Conservation (phyloP, 768 basidiomycete genomes). For the Boletus vermiculosoides region DNA sequence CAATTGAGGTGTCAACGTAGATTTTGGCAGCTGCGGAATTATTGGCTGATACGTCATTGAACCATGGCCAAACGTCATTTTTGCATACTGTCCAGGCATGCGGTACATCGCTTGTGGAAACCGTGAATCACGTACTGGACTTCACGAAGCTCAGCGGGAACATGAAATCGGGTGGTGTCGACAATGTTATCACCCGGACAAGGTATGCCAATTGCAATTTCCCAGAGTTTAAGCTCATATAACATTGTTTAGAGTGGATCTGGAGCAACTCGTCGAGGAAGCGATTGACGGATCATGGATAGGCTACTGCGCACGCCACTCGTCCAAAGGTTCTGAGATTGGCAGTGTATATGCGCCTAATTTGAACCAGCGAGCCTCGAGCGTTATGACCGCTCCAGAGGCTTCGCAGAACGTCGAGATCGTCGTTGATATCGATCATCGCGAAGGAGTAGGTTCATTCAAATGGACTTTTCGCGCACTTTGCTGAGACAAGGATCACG, state of each 20-base stretch:
- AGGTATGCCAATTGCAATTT: constrained; percentile 43
- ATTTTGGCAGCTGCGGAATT: constrained; percentile 91
- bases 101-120: constrained; percentile 93
- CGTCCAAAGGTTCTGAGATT: constrained; percentile 72
- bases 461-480: not conserved
- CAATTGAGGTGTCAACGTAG: constrained; percentile 33
- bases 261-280: constrained; percentile 82
- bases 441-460: constrained; percentile 52
- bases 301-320: constrained; percentile 79
- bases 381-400: constrained; percentile 36
- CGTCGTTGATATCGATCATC: constrained; percentile 79
- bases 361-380: constrained; percentile 43
- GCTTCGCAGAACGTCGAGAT: constrained; percentile 68
- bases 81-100: constrained; percentile 93
- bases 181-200: constrained; percentile 69
- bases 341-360: constrained; percentile 90
- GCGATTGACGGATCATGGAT: constrained; percentile 95
- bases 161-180: constrained; percentile 71
- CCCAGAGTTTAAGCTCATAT: not conserved
- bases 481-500: constrained; percentile 8
- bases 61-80: constrained; percentile 80
- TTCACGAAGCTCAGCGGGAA: constrained; percentile 94
- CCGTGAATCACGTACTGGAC: constrained; percentile 94
- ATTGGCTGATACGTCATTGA: constrained; percentile 80
- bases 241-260: constrained; percentile 51